A percentile compares a stretch with the other conserved stretches of the same genome.
phyloP scores from a whole-genome alignment of 2,329 filamentous ascomycete species.

The Cryphonectria japonica region DNA sequence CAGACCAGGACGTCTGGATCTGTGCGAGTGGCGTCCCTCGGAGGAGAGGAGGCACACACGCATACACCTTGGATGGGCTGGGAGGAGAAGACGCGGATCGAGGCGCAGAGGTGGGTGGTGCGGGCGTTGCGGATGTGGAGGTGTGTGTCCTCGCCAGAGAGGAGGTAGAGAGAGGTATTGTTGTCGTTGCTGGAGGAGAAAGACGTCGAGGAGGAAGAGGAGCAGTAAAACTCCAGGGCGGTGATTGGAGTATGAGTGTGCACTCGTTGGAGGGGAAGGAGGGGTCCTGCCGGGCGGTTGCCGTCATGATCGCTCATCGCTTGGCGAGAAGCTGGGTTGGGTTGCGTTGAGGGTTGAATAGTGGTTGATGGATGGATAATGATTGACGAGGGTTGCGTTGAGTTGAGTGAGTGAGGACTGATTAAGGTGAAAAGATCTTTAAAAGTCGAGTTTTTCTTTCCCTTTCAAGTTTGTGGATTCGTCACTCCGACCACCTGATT shows the following conservation, averaged over 20 bases:
- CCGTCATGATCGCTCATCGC: constrained; percentile 23
- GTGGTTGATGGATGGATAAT: too few relatives aligned
- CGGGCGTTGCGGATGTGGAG: constrained; percentile 56
- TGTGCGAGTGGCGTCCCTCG: background rate
- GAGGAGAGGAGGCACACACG: constrained; percentile 38
- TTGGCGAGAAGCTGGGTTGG: background rate
- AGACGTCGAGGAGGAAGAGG: constrained; percentile 11
- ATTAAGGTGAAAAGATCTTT: background rate
- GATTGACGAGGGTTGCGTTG: background rate
- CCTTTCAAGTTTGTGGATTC: background rate
- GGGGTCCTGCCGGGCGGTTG: background rate
- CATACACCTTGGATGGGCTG: constrained; percentile 76
- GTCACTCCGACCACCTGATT: background rate
- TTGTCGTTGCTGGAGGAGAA: constrained; percentile 32
- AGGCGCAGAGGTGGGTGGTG: constrained; percentile 43
- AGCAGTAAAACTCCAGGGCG: constrained; percentile 56
- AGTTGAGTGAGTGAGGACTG: background rate
- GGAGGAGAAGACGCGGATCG: constrained; percentile 61
- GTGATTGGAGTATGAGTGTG: constrained; percentile 61
- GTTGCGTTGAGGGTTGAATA: too few relatives aligned
- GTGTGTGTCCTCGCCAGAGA: constrained; percentile 64
- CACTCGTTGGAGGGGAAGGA: constrained; percentile 36
- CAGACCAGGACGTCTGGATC: constrained; percentile 60
- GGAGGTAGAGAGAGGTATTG: constrained; percentile 43
- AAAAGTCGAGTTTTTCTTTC: background rate